Evolutionary conservation across 352 stramenopile genomes (phyloP).

Genomic region (Globisporangium polare): DNA sequence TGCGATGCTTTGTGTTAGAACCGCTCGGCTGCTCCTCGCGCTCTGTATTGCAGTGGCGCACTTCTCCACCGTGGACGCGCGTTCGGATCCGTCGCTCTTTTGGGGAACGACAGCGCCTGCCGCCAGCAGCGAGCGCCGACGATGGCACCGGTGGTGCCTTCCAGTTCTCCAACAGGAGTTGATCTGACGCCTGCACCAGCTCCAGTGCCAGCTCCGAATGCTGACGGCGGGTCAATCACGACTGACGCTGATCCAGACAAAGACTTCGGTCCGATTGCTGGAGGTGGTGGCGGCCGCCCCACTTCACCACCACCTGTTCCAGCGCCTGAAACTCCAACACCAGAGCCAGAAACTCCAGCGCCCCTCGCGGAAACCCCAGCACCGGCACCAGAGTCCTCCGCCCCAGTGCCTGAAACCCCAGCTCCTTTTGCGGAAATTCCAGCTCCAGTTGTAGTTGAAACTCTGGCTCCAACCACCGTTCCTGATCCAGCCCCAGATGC

Average conservation of each 20-base stretch:
- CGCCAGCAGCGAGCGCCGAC: background rate
- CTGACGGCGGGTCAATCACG: background rate
- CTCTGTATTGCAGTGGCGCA: background rate
- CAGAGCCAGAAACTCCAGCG: background rate
- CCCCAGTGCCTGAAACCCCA: no score
- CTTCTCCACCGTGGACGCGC: background rate
- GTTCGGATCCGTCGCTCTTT: slow-evolving; percentile 7
- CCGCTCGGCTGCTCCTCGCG: background rate
- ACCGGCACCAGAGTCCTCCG: no score
- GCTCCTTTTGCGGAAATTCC: background rate
- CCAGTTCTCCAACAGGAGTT: background rate
- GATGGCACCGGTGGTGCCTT: background rate
- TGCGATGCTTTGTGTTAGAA: background rate
- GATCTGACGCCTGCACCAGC: background rate
- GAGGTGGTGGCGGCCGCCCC: background rate
- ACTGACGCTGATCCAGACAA: background rate
- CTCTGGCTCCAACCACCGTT: background rate
- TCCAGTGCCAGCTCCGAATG: background rate
- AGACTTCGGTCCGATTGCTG: background rate
- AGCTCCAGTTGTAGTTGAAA: background rate
- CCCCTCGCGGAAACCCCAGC: no score
- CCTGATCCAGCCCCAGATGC: background rate
- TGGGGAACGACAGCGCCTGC: background rate
- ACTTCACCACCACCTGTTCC: background rate
- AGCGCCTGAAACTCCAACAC: background rate